Percentiles rank a stretch among this genome's conserved stretches.
phyloP scores from a whole-genome alignment of 1,139 yeast species.

The Geotrichum klebahnii region DNA sequence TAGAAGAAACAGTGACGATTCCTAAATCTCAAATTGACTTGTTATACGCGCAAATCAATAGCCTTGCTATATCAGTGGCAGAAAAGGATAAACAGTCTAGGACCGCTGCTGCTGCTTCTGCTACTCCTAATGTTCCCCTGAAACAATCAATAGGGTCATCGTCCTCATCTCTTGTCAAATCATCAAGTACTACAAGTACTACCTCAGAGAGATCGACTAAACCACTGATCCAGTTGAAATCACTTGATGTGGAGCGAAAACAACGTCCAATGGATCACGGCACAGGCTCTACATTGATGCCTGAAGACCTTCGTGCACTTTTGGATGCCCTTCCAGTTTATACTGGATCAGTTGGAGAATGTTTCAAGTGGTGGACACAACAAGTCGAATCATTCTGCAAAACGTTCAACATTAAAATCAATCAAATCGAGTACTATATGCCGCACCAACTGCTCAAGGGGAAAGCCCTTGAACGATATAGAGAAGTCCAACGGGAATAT shows the following conservation, averaged over 20 bases:
- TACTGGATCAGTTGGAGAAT: constrained; percentile 17
- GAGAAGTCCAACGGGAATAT: constrained; percentile 10
- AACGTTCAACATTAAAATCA: constrained; percentile 16
- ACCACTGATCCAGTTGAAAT: too few species aligned
- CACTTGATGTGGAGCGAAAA: too few species aligned
- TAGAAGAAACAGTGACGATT: constrained; percentile 15
- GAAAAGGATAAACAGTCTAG: constrained; percentile 7
- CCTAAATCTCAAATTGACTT: constrained; percentile 20
- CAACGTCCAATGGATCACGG: background rate
- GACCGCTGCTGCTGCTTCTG: background rate
- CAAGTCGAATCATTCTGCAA: constrained; percentile 22
- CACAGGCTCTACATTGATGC: background rate
- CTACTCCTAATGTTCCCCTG: background rate
- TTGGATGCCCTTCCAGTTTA: constrained; percentile 20
- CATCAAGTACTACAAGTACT: background rate
- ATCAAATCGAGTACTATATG: constrained; percentile 18
- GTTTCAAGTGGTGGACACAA: constrained; percentile 21
- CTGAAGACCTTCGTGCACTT: constrained; percentile 18
- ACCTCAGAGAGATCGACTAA: too few species aligned
- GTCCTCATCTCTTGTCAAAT: background rate
- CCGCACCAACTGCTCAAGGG: constrained; percentile 19
- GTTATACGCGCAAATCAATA: constrained; percentile 15
- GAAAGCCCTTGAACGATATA: constrained; percentile 17
- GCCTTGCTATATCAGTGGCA: constrained; percentile 21
- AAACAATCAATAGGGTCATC: background rate